Evolutionary conservation across 345 rosid genomes (phyloP), one percentile per base, ranked within the genome.

Genomic region (Dipteronia dyeriana): DNA sequence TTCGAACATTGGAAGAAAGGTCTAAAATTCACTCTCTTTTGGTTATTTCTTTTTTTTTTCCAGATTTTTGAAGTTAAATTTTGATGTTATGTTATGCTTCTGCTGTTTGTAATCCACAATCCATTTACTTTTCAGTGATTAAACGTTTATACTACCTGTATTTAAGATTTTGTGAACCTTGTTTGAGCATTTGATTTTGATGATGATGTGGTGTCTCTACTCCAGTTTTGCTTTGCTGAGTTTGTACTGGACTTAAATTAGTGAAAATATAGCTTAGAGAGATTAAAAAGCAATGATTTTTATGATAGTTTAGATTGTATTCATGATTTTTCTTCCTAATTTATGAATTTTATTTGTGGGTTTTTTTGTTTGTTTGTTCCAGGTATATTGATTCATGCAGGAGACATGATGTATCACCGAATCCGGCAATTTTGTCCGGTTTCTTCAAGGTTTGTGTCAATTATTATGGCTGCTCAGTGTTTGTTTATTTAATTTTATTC

Each of bases 361-460:
- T 61, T 71, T 78, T 66, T 75, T 22, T 78, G 54, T 71, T 78
- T 66, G 77, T 22, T 78, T 62, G 79, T 67, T 86, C 60, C 60
- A 95, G 98, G 82, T 95, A 95, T 72, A 61, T 83, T 60, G 83
- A 82, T 72, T 81, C 90, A n/a, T 95, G 98, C 86, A 79, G 75
- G 78, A 84, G 75, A 78, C 92, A 86, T 85, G 90, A 78, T 41
- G 82, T 86, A 57, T 14, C 57, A 66, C 97, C 98, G 23, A 90
- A 81, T 82, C 62, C 84, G 74, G 79, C 85, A 65, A 80, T 95
- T 76, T 78, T 90, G 68, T 84, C 90, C 34, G 82, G 88, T 74
- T 87, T 95, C 79, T 81, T 82, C 82, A 80, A 93, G 95, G 97
- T 95, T 75, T 70, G 84, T 74, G n/a, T 80, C 53, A 51, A 43